Base-by-base conservation (phyloP, 768 basidiomycete species). In the Podaxis sp. region DNA sequence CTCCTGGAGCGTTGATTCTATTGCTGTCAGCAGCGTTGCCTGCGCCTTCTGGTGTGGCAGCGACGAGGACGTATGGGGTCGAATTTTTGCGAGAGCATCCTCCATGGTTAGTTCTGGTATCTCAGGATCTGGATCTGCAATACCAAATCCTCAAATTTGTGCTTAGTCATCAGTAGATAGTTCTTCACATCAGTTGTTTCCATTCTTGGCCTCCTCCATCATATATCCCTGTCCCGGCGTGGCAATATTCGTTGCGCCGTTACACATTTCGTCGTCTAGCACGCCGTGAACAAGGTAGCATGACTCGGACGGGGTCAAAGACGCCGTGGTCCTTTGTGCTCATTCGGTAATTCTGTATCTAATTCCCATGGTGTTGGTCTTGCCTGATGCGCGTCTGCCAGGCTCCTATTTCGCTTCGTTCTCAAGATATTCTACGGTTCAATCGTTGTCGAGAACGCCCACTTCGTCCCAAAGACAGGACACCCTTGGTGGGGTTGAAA, bases 351-450 rank as follows among this genome's bases (percentile, higher is more conserved):
- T 52, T 40, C 9, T 36, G 51, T 55, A n/a, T 4, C 4, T 59
- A 27, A 6, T 50, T 35, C 6, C 55, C 54, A 5, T 28, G 23
- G 23, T 21, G 13, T 18, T 52, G 7, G 23, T 23, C 10, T 18
- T 52, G 5, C 18, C 50, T 57, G n/a, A 50, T 23, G 35, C 50
- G 61, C 14, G 27, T 18, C 18, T 27, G 38, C 13, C 55, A 91
- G 90, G 37, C 69, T 86, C 16, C 76, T 92, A 28, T 93, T 91
- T 70, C 83, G 82, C 65, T 88, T 94, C 65, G 91, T 93, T 2
- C 85, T 95, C 67, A 91, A 91, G 70, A 90, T 94, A 63, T 95
- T 95, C 74, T 95, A 95, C 71, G 91, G 91, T 1, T 84, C 88
- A 9, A 93, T 95, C 59, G 90, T 95, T 25, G 81, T 95, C 14